Percentiles rank a stretch among this genome's conserved stretches.
Evolutionary conservation across 108 stramenopile genomes (phyloP).

Genomic region (Parietichytrium sp.): DNA sequence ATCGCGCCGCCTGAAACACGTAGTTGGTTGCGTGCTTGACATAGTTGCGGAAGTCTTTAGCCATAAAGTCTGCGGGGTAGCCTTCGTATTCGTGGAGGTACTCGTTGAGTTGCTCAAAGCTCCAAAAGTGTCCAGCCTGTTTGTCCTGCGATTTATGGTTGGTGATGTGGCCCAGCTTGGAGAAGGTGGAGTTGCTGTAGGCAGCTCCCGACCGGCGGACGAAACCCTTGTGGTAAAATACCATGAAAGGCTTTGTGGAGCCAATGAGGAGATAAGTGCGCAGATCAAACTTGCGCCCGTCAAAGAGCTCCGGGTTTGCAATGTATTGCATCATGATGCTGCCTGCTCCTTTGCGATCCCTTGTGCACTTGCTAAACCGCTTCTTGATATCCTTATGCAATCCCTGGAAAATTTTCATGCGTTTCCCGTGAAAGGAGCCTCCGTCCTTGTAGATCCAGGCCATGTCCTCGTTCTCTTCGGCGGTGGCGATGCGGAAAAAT

Average conservation of each 20-base stretch:
- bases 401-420: conserved; percentile 14
- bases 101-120: conserved; percentile 21
- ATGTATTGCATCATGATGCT: conserved; percentile 33
- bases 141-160: conserved; percentile 35
- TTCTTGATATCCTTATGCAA: neutral
- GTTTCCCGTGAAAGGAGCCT: conserved; percentile 11
- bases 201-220: neutral
- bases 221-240: conserved; percentile 28
- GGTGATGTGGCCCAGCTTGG: neutral
- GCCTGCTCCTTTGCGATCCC: conserved; percentile 8
- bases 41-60: neutral
- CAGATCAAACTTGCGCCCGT: conserved; percentile 33
- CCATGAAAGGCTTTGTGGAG: conserved; percentile 15
- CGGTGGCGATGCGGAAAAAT: neutral
- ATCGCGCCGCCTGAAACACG: conserved; percentile 7
- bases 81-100: neutral
- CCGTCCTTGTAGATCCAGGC: conserved; percentile 30
- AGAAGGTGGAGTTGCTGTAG: conserved; percentile 7
- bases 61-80: conserved; percentile 6
- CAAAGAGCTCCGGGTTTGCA: conserved; percentile 31
- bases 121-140: conserved; percentile 18
- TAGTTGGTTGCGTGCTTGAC: conserved; percentile 2
- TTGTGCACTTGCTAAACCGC: neutral
- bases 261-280: conserved; percentile 13
- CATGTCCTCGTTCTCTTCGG: neutral